Conservation (phyloP, 257 asterid species). For the Solanum phureja region DNA sequence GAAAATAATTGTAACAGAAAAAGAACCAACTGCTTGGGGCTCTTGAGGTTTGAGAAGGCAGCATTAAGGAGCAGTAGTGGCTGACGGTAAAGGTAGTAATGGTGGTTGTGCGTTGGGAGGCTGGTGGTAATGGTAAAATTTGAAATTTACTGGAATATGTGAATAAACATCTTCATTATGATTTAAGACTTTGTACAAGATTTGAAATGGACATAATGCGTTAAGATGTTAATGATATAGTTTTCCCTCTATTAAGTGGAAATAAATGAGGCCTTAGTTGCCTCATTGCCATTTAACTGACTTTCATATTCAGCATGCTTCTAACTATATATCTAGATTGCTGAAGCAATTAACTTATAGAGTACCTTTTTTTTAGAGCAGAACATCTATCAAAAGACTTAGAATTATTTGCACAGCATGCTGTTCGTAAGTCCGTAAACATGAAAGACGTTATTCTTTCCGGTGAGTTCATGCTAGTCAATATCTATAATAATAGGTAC, state of each 20-base stretch:
- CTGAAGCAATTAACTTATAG: background rate
- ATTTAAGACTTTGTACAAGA: background rate
- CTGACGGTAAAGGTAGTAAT: background rate
- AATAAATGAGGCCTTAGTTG: background rate
- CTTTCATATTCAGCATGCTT: background rate
- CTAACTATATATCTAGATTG: background rate
- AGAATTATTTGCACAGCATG: slow-evolving; percentile 79
- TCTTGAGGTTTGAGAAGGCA: background rate
- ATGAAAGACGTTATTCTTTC: slow-evolving; percentile 90
- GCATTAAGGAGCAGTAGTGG: background rate
- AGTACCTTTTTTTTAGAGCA: slow-evolving; percentile 20
- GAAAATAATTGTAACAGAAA: background rate
- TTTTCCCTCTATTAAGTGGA: background rate
- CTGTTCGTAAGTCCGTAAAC: slow-evolving; percentile 71
- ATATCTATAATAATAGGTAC: background rate
- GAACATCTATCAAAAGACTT: slow-evolving; percentile 87
- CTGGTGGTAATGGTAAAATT: background rate
- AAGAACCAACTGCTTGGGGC: background rate
- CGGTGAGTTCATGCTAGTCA: slow-evolving; percentile 29
- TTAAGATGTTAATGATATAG: background rate
- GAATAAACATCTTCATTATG: background rate
- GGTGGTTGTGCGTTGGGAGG: background rate
- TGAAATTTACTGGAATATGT: background rate
- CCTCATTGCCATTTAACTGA: background rate
- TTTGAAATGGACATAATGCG: background rate